Percentiles rank a stretch among this genome's conserved stretches.
These are phyloP conservation scores for Hyaloscypha finlandica DNA, from an alignment of 495 filamentous ascomycete genomes.

Conservation along the genomic window DNA sequence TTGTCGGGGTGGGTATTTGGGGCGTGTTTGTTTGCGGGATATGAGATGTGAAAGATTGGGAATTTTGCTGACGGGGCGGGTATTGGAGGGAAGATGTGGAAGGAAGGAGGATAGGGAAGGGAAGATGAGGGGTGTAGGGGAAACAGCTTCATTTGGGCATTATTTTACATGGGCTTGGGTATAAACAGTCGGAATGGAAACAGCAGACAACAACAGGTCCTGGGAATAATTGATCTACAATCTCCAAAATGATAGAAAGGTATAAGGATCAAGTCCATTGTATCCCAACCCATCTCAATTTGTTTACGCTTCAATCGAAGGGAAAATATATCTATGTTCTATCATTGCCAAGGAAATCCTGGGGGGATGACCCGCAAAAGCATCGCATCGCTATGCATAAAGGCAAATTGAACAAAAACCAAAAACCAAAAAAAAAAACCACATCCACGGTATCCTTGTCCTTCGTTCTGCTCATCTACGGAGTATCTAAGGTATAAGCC, in stretches of 20 bases:
- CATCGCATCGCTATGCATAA: conserved; percentile 8
- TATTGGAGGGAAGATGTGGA: too few species aligned
- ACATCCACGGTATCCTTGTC: not conserved
- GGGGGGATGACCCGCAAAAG: not conserved
- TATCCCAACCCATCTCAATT: not conserved
- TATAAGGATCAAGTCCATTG: not conserved
- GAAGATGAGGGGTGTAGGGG: not conserved
- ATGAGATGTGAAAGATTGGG: not conserved
- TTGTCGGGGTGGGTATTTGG: not conserved
- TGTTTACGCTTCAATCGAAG: not conserved
- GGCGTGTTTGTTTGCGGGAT: not conserved
- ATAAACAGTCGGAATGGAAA: too few species aligned
- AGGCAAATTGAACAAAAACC: not conserved
- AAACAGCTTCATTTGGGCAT: too few species aligned
- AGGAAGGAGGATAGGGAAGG: not conserved
- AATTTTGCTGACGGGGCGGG: too few species aligned
- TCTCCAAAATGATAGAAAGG: not conserved
- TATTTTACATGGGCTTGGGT: too few species aligned
- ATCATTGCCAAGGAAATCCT: not conserved
- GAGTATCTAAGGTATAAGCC: not conserved
- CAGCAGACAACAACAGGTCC: too few species aligned
- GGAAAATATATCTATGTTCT: not conserved
- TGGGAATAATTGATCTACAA: too few species aligned
- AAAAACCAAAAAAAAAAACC: not conserved
- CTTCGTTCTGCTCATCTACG: not conserved